phyloP scores from a whole-genome alignment of 2,329 filamentous ascomycete species.

The Paecilomyces sp. region DNA sequence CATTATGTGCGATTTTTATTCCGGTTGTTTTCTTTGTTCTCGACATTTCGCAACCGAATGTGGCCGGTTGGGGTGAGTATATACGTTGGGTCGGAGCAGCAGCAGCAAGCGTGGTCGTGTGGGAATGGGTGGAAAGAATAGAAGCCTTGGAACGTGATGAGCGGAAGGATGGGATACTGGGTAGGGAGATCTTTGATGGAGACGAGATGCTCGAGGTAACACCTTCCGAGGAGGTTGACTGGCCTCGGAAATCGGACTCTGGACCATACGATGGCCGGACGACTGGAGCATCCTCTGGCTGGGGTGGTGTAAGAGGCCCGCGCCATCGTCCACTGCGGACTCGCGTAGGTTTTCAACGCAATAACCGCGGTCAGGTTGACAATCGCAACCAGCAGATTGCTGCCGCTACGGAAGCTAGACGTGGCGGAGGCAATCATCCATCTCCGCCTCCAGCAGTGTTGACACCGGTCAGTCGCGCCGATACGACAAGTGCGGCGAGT shows the following conservation, averaged over 20 bases:
- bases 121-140: constrained; percentile 96
- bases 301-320: constrained; percentile 31
- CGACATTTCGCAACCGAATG: constrained; percentile 76
- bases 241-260: constrained; percentile 26
- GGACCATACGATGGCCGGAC: constrained; percentile 33
- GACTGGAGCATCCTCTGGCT: constrained; percentile 27
- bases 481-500: constrained; percentile 56
- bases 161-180: constrained; percentile 86
- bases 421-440: constrained; percentile 17
- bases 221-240: constrained; percentile 51
- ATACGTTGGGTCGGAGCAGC: constrained; percentile 94
- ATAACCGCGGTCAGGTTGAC: constrained; percentile 11
- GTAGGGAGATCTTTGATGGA: constrained; percentile 85
- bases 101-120: constrained; percentile 90
- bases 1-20: constrained; percentile 73
- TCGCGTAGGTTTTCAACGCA: constrained; percentile 21
- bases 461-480: constrained; percentile 53
- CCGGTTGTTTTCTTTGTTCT: constrained; percentile 90
- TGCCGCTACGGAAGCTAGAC: constrained; percentile 7
- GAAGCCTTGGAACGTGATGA: constrained; percentile 88
- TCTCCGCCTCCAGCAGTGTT: constrained; percentile 42
- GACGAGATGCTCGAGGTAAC: constrained; percentile 80
- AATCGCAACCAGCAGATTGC: constrained; percentile 9
- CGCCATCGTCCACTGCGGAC: constrained; percentile 29
- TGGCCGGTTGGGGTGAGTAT: constrained; percentile 91